Conservation (phyloP, 2,329 filamentous ascomycete genomes). For the Calonectria fujianensis region DNA sequence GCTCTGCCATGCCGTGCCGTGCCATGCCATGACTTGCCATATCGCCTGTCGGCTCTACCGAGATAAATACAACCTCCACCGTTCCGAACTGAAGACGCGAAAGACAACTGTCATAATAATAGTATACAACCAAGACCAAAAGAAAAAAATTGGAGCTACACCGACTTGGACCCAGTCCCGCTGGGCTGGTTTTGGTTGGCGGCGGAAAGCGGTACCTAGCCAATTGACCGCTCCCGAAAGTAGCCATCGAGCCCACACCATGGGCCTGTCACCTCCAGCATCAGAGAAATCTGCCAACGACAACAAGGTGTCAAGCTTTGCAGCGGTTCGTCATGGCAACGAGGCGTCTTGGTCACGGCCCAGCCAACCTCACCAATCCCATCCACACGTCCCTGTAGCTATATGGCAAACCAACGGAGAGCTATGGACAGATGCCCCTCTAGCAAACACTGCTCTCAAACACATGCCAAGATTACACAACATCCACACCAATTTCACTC, state of each 20-base stretch:
- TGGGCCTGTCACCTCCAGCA: conserved; percentile 7
- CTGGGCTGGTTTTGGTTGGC: conserved; percentile 31
- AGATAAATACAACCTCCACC: conserved; percentile 21
- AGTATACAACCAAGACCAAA: conserved; percentile 30
- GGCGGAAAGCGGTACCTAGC: conserved; percentile 25
- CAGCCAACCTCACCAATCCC: not conserved
- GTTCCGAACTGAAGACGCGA: conserved; percentile 24
- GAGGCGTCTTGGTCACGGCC: conserved; percentile 32
- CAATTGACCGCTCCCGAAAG: conserved; percentile 33
- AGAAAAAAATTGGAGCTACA: conserved; percentile 28
- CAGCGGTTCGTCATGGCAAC: conserved; percentile 54
- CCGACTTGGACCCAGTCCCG: conserved; percentile 35
- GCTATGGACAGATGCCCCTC: conserved; percentile 3
- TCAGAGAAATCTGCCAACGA: conserved; percentile 16
- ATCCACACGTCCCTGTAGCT: conserved; percentile 4
- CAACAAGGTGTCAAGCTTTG: conserved; percentile 41
- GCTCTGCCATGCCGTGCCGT: conserved; percentile 16
- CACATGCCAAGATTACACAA: conserved; percentile 26
- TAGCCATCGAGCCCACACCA: conserved; percentile 12
- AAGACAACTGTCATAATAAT: conserved; percentile 33
- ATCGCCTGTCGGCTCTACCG: conserved; percentile 27
- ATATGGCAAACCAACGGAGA: conserved; percentile 7
- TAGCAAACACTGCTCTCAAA: conserved; percentile 31
- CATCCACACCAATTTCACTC: conserved; percentile 22
- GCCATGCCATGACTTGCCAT: conserved; percentile 3